These are phyloP conservation scores for Priceomyces carsonii DNA, from an alignment of 805 yeast genomes.

Conservation along the genomic window DNA sequence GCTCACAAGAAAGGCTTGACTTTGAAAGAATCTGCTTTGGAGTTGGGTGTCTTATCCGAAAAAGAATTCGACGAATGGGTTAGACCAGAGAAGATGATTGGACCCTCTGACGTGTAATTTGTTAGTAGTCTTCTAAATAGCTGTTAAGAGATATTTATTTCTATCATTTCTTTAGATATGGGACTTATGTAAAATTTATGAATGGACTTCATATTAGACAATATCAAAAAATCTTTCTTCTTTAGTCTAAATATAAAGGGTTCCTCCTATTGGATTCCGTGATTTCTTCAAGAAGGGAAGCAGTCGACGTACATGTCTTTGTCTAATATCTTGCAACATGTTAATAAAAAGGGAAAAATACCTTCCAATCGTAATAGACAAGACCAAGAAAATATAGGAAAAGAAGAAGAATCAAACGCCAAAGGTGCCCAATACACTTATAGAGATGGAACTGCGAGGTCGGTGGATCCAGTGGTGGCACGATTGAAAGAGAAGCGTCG, in stretches of 20 bases:
- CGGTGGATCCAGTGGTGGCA: constrained; percentile 70
- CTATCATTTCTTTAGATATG: too few species aligned
- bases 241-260: too few species aligned
- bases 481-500: constrained; percentile 66
- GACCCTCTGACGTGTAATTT: too few species aligned
- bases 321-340: constrained; percentile 30
- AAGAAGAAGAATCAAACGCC: background rate
- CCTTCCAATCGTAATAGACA: constrained; percentile 2
- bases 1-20: constrained; percentile 98
- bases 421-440: constrained; percentile 3
- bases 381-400: background rate
- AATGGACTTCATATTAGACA: too few species aligned
- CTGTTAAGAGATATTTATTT: too few species aligned
- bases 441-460: constrained; percentile 15
- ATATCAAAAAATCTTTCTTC: too few species aligned
- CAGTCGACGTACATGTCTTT: constrained; percentile 31
- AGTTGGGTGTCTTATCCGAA: constrained; percentile 78
- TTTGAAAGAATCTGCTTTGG: constrained; percentile 90
- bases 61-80: constrained; percentile 97
- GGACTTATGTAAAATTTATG: too few species aligned
- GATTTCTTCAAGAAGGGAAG: too few species aligned
- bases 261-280: too few species aligned
- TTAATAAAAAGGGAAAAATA: constrained; percentile 31
- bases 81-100: constrained; percentile 96
- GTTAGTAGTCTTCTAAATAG: too few species aligned